phyloP scores from a whole-genome alignment of 2,329 filamentous ascomycete species.

The Helicocarpus griseus region DNA sequence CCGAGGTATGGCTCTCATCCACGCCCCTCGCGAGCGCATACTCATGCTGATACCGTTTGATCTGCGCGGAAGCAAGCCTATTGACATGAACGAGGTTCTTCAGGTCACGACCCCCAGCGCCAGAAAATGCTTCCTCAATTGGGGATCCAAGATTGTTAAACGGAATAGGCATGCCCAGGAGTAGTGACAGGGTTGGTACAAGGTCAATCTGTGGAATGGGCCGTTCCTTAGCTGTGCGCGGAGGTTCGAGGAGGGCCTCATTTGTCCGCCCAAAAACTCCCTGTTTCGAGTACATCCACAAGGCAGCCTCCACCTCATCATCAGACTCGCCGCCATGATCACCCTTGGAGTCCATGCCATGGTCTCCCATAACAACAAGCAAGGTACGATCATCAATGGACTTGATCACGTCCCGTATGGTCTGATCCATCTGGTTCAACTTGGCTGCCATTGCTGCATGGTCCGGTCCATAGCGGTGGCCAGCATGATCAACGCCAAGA shows the following conservation, averaged over 20 bases:
- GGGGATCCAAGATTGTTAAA: slow-evolving; percentile 92
- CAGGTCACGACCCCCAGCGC: slow-evolving; percentile 54
- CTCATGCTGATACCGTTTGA: slow-evolving; percentile 76
- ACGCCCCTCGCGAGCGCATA: slow-evolving; percentile 68
- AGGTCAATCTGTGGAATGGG: slow-evolving; percentile 84
- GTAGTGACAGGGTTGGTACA: slow-evolving; percentile 78
- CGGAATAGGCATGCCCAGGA: slow-evolving; percentile 84
- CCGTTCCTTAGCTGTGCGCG: slow-evolving; percentile 59
- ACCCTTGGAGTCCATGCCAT: slow-evolving; percentile 95
- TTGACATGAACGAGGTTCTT: slow-evolving; percentile 68
- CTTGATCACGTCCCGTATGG: slow-evolving; percentile 62
- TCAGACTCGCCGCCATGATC: slow-evolving; percentile 98
- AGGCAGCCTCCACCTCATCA: slow-evolving; percentile 83
- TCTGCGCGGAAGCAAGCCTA: slow-evolving; percentile 70
- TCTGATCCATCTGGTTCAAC: slow-evolving; percentile 77
- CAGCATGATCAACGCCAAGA: slow-evolving; percentile 91
- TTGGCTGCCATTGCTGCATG: slow-evolving; percentile 89
- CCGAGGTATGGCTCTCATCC: slow-evolving; percentile 48
- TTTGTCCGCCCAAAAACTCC: slow-evolving; percentile 71
- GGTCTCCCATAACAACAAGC: slow-evolving; percentile 95
- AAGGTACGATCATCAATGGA: slow-evolving; percentile 75
- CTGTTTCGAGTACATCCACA: slow-evolving; percentile 97
- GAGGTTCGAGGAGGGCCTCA: slow-evolving; percentile 47
- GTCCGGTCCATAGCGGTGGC: slow-evolving; percentile 88
- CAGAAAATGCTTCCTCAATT: slow-evolving; percentile 87